phyloP scores from a whole-genome alignment of 768 basidiomycete genomes.

The Boletus pseudopeckii region DNA sequence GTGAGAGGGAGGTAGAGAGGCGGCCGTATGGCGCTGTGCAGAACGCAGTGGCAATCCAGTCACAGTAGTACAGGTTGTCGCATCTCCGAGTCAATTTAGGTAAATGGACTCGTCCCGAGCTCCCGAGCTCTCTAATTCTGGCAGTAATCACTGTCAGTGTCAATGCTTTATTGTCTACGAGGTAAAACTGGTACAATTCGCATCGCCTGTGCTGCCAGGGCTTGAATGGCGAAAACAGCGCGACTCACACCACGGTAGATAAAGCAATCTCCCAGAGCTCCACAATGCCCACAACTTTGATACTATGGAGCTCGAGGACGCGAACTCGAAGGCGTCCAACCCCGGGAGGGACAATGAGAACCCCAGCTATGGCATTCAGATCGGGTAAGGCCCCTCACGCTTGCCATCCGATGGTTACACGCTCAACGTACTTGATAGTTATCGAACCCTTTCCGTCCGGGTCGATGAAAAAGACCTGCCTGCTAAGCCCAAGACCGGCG shows the following conservation, averaged over 20 bases:
- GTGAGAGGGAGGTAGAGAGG: no score
- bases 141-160: no score
- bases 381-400: constrained; percentile 8
- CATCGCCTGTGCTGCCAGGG: neutral
- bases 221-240: constrained; percentile 23
- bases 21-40: no score
- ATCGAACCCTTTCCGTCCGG: constrained; percentile 44
- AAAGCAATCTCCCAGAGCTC: neutral
- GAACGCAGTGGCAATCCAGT: no score
- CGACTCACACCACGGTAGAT: neutral
- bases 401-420: no score
- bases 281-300: neutral
- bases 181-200: no score
- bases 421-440: constrained; percentile 14
- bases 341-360: constrained; percentile 7
- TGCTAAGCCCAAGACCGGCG: constrained; percentile 9
- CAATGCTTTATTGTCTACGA: no score
- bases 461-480: constrained; percentile 32
- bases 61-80: no score
- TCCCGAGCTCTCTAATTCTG: no score
- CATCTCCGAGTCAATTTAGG: no score
- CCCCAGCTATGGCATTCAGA: constrained; percentile 30
- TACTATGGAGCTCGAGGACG: constrained; percentile 17
- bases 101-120: no score
- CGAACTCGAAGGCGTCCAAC: constrained; percentile 14